These are phyloP conservation scores for Fusarium sp. DNA, from an alignment of 2,329 filamentous ascomycete species.

Conservation along the genomic window DNA sequence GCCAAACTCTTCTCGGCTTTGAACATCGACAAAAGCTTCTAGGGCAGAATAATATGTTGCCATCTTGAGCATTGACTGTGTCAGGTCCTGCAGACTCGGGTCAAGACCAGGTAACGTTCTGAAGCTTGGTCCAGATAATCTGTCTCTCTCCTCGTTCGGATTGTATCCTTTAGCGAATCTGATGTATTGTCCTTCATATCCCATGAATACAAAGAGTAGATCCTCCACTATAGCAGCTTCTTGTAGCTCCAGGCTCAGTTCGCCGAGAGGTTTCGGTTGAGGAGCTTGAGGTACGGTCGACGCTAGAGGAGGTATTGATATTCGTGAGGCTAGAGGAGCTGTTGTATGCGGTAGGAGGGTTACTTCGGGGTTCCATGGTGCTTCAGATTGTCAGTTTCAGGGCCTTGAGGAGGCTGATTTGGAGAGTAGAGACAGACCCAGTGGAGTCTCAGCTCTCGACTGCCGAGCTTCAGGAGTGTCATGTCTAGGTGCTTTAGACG, in stretches of 20 bases:
- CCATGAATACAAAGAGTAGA: slow-evolving; percentile 95
- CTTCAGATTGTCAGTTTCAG: slow-evolving; percentile 45
- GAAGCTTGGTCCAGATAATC: slow-evolving; percentile 83
- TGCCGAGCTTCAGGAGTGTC: slow-evolving; percentile 56
- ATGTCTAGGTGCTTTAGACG: slow-evolving; percentile 51
- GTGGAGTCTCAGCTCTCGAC: slow-evolving; percentile 57
- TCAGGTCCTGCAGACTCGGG: slow-evolving; percentile 88
- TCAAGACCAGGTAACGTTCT: slow-evolving; percentile 85
- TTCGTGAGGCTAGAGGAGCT: slow-evolving; percentile 75
- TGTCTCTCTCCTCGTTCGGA: slow-evolving; percentile 84
- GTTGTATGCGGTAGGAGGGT: slow-evolving; percentile 73
- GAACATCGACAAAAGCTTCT: slow-evolving; percentile 92
- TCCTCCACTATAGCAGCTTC: slow-evolving; percentile 91
- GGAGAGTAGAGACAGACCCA: slow-evolving; percentile 52
- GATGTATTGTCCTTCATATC: slow-evolving; percentile 97
- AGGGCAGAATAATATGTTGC: slow-evolving; percentile 92
- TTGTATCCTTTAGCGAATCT: slow-evolving; percentile 86
- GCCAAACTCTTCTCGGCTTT: slow-evolving; percentile 92
- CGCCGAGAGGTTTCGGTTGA: slow-evolving; percentile 71
- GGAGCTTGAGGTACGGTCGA: slow-evolving; percentile 79
- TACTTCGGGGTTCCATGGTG: slow-evolving; percentile 81
- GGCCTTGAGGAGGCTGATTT: background rate
- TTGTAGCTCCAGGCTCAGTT: slow-evolving; percentile 81
- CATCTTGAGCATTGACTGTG: slow-evolving; percentile 89
- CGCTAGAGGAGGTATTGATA: slow-evolving; percentile 76